Evolutionary conservation across 345 rosid genomes (phyloP), one percentile per base, ranked within the genome.

Genomic region (Conringia planisiliqua): DNA sequence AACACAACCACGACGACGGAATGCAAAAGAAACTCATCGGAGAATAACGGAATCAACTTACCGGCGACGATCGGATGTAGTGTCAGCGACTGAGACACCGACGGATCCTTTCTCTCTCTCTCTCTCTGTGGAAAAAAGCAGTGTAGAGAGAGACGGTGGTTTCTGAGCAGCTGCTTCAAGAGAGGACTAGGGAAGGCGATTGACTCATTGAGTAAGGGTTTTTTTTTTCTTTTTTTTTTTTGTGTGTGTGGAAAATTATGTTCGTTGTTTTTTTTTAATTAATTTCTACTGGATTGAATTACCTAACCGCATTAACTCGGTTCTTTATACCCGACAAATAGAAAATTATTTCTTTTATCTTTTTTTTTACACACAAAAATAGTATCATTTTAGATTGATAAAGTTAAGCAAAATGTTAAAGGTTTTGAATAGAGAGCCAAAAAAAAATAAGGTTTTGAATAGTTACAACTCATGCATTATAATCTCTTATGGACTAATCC

Each of bases 81-180:
- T 68, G 74, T 50, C 5, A 50, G 69, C 30, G 62, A 42, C 7
- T 13, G 10, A 12, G 0, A 38, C 42, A 48, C 4, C 74, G 57
- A 75, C 46, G 70, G 48, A 75, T 75, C 74, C 70, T 44, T 44
- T 76, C 62, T 62, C 7, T 14, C 43, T 18, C 65, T 38, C 42
- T 6, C 16, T 48, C 24, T 22, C 24, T 22, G 1, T 22, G 24
- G 75, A 22, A n/a, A 62, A 59, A 64, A 9, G 73, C 16, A 52
- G 65, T 62, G 29, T 62, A 52, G 61, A 61, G 79, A 52, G 70
- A 76, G 65, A 62, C 42, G 75, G 74, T 61, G 66, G 80, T 61
- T 76, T 43, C 57, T 76, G 79, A 61, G 74, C 30, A 62, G 70
- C 56, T 69, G 65, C 56, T 69, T 76, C 48, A 52, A 52, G 69